phyloP scores from a whole-genome alignment of 2,329 filamentous ascomycete species.

The Sporothrix dimorphospora region DNA sequence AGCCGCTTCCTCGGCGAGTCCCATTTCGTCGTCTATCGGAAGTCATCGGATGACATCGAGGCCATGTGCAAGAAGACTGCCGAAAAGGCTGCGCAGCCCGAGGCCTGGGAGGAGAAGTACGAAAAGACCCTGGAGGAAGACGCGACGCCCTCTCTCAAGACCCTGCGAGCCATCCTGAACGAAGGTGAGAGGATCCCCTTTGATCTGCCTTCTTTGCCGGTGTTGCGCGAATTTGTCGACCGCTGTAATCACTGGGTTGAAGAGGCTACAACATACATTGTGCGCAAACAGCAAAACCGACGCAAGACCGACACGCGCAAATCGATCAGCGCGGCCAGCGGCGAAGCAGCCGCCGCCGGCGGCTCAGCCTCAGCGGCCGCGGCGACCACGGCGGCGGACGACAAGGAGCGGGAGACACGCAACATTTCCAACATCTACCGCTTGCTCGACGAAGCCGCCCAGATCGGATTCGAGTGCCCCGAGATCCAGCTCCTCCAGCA shows the following conservation, averaged over 20 bases:
- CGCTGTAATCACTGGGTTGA: slow-evolving; percentile 98
- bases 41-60: slow-evolving; percentile 70
- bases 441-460: slow-evolving; percentile 79
- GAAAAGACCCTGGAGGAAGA: slow-evolving; percentile 83
- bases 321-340: slow-evolving; percentile 55
- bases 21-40: slow-evolving; percentile 77
- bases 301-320: slow-evolving; percentile 89
- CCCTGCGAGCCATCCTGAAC: slow-evolving; percentile 77
- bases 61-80: slow-evolving; percentile 72
- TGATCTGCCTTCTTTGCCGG: slow-evolving; percentile 78
- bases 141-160: slow-evolving; percentile 81
- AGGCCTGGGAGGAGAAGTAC: slow-evolving; percentile 89
- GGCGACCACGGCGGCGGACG: slow-evolving; percentile 74
- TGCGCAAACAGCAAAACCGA: slow-evolving; percentile 95
- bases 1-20: slow-evolving; percentile 70
- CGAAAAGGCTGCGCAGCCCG: slow-evolving; percentile 84
- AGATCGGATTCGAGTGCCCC: slow-evolving; percentile 88
- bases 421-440: slow-evolving; percentile 87
- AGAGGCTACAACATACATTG: slow-evolving; percentile 93
- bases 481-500: slow-evolving; percentile 87
- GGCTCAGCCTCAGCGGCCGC: slow-evolving; percentile 34
- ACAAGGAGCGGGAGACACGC: slow-evolving; percentile 85
- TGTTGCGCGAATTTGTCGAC: slow-evolving; percentile 87
- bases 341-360: slow-evolving; percentile 12
- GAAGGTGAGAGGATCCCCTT: slow-evolving; percentile 97